Base-by-base conservation (phyloP, 2,329 filamentous ascomycete genomes). In the Aspergillus pseudoterreus region DNA sequence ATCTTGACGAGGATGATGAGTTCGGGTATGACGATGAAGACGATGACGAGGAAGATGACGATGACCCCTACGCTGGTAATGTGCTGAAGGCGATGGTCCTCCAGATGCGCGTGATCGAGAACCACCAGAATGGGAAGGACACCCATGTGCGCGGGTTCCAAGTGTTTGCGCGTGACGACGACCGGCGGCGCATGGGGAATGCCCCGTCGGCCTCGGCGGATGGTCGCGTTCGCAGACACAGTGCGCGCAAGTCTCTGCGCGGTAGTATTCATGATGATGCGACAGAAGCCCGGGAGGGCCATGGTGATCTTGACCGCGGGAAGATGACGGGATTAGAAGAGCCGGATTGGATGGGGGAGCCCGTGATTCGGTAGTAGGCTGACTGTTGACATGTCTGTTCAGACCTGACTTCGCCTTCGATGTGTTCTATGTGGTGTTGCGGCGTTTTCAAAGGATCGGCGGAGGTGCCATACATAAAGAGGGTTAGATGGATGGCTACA, bases 81-180 rank as follows among this genome's bases (percentile, higher is more conserved):
- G 88, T 92, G 1, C 81, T 97, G 15, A 84, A 92, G 54, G 91
- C 89, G 14, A 96, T 92, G 74, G 83, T 97, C 27, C 80, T 99
- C 24, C 92, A 97, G 70, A 85, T 97, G 64, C 85, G 88, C 59
- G 86, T 99, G 45, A 82, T 92, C 47, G 94, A 97, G 74, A 99
- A 99, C 66, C 94, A 99, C 70, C 94, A 99, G 73, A 99, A 99
- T 69, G 94, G 94, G 57, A 99, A 99, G 70, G 94, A 99, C 69
- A 99, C 94, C n/a, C 94, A 99, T 76, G 81, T 99, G 21, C 82
- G 94, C 14, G 92, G 91, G 2, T 82, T 99, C 70, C 95, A 96
- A 74, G 87, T 97, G 9, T 99, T 85, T 64, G 80, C 82, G 12
- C 68, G 65, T 27, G 75, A 78, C 53, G 72, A 76, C 44, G 66